phyloP scores from a whole-genome alignment of 2,329 filamentous ascomycete genomes.

The Aurifilum marmelostoma region DNA sequence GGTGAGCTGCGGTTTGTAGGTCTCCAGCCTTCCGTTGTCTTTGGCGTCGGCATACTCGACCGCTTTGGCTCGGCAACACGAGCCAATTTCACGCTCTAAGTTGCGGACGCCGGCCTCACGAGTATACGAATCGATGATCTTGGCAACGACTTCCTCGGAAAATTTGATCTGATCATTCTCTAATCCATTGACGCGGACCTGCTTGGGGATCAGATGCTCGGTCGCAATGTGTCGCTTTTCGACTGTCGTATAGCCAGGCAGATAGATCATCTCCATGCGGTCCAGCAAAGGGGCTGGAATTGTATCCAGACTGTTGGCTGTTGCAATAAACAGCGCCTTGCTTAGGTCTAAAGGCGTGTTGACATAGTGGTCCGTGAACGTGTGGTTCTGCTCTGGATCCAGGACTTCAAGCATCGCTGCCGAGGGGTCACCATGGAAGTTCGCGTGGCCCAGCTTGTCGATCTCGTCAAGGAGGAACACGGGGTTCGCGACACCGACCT shows the following conservation, averaged over 20 bases:
- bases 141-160: constrained; percentile 83
- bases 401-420: constrained; percentile 98
- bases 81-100: constrained; percentile 91
- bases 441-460: constrained; percentile 90
- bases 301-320: constrained; percentile 91
- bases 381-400: constrained; percentile 95
- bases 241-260: constrained; percentile 93
- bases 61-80: constrained; percentile 91
- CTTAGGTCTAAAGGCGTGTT: constrained; percentile 94
- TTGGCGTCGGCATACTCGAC: constrained; percentile 92
- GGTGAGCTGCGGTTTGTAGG: constrained; percentile 75
- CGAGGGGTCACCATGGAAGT: constrained; percentile 92
- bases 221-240: constrained; percentile 96
- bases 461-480: constrained; percentile 97
- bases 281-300: constrained; percentile 94
- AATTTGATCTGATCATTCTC: constrained; percentile 74
- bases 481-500: constrained; percentile 93
- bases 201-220: constrained; percentile 93
- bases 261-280: constrained; percentile 93
- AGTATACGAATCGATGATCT: constrained; percentile 95
- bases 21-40: constrained; percentile 68
- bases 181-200: constrained; percentile 88
- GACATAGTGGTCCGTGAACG: constrained; percentile 94
- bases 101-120: constrained; percentile 96
- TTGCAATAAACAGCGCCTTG: constrained; percentile 97